Percentiles rank a stretch among this genome's conserved stretches.
These are phyloP conservation scores for Yarrowia porcina DNA, from an alignment of 805 yeast genomes.

Conservation along the genomic window DNA sequence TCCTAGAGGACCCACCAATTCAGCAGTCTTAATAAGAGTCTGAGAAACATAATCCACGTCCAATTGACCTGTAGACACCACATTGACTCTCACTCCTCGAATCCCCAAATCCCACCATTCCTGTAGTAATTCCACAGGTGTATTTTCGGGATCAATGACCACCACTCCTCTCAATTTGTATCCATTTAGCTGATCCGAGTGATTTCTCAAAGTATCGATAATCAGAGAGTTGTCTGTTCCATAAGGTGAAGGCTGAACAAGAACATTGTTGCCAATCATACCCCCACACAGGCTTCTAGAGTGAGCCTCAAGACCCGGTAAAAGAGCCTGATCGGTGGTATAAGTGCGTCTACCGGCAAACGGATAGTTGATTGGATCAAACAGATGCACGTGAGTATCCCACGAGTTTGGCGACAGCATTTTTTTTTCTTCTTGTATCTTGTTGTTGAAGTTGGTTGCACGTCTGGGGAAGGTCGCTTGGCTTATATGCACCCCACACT, in stretches of 20 bases:
- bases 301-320: not conserved
- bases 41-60: not conserved
- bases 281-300: conserved; percentile 10
- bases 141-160: conserved; percentile 3
- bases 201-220: not conserved
- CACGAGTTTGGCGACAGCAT: conserved; percentile 21
- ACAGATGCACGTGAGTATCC: conserved; percentile 23
- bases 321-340: conserved; percentile 9
- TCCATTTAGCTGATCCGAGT: not conserved
- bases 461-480: not conserved
- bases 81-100: conserved; percentile 19
- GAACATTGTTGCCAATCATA: conserved; percentile 1
- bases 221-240: conserved; percentile 23
- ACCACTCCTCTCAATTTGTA: conserved; percentile 16
- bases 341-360: not conserved
- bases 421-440: not conserved
- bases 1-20: conserved; percentile 3
- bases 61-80: conserved; percentile 16
- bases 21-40: not conserved
- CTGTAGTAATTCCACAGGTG: not conserved
- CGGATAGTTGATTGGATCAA: conserved; percentile 14
- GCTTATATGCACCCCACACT: conserved; percentile 17
- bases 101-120: conserved; percentile 16
- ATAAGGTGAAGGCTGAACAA: conserved; percentile 17
- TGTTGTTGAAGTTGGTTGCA: not conserved